Evolutionary conservation across 2,329 filamentous ascomycete genomes (phyloP).

Genomic region (Colletotrichum sp.): DNA sequence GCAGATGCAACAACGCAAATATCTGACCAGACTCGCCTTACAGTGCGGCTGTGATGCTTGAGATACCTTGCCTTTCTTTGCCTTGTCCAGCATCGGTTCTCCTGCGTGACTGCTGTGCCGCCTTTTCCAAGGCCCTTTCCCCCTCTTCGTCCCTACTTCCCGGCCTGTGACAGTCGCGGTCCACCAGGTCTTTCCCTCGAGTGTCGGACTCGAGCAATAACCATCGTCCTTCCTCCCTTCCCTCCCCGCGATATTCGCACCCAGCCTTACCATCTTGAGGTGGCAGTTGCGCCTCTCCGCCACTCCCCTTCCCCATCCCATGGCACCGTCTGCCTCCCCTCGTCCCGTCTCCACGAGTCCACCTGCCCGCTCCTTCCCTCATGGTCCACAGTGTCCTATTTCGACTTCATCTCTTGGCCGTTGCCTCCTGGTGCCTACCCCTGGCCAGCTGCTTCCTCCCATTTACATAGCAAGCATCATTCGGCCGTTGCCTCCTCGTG

Average conservation of each 20-base stretch:
- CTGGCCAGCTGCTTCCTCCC: background rate
- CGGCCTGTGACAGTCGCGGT: background rate
- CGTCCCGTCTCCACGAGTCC: background rate
- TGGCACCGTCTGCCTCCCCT: background rate
- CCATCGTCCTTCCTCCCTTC: background rate
- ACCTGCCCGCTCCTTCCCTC: background rate
- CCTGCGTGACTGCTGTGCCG: background rate
- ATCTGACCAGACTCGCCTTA: background rate
- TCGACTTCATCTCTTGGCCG: slow-evolving; percentile 12
- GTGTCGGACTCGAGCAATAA: background rate
- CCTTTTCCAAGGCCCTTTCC: background rate
- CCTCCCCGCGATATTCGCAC: background rate
- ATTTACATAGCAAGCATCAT: background rate
- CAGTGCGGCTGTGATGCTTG: background rate
- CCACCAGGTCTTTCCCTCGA: background rate
- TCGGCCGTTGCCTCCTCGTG: background rate
- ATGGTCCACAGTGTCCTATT: slow-evolving; percentile 2
- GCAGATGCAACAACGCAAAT: background rate
- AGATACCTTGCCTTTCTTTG: background rate
- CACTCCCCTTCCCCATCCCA: background rate
- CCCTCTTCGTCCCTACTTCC: background rate
- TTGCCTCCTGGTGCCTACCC: background rate
- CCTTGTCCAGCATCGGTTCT: background rate
- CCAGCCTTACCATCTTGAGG: background rate
- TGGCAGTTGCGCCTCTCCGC: background rate